Percentiles rank a stretch among this genome's conserved stretches.
phyloP scores from a whole-genome alignment of 148 eudicot genomes.

The Salicornia ramosissima region DNA sequence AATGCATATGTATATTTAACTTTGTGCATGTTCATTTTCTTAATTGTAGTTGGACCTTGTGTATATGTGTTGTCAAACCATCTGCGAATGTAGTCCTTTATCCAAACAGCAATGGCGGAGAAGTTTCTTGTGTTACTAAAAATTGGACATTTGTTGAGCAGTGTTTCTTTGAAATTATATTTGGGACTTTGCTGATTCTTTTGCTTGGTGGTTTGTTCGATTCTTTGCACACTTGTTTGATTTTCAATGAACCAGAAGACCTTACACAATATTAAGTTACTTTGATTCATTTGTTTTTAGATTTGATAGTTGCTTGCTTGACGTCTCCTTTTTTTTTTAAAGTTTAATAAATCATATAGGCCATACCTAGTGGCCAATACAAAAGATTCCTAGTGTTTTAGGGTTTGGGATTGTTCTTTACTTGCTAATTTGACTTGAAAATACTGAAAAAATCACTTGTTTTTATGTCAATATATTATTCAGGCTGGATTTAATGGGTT shows the following conservation, averaged over 20 bases:
- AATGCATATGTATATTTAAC: background rate
- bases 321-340: background rate
- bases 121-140: background rate
- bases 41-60: background rate
- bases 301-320: background rate
- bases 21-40: background rate
- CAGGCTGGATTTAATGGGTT: constrained; percentile 8
- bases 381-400: no score
- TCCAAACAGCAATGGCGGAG: background rate
- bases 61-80: background rate
- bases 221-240: background rate
- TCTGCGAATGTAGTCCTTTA: background rate
- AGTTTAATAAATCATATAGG: no score
- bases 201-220: background rate
- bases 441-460: background rate
- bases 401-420: no score
- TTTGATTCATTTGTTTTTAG: background rate
- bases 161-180: background rate
- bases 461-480: background rate
- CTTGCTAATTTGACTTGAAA: background rate
- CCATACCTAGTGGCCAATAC: no score
- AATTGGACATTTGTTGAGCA: background rate
- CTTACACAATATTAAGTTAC: background rate
- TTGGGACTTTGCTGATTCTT: background rate
- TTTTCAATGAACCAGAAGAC: background rate